Evolutionary conservation across 495 filamentous ascomycete genomes (phyloP).

Genomic region (Aspergillus kassunensis): DNA sequence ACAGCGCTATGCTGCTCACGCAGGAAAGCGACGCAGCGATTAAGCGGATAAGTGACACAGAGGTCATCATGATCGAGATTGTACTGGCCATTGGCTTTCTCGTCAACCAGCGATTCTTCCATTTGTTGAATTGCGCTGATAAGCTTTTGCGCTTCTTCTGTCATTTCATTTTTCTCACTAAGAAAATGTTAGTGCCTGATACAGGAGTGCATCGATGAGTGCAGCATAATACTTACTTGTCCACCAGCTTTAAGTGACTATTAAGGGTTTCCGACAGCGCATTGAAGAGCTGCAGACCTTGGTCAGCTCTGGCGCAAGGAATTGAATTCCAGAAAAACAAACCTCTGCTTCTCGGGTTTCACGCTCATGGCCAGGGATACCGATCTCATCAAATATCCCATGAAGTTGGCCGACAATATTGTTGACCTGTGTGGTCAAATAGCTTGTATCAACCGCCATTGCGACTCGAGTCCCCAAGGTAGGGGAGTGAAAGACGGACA

Average conservation of each 20-base stretch:
- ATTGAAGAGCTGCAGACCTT: constrained; percentile 63
- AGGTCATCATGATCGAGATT: constrained; percentile 61
- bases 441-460: constrained; percentile 88
- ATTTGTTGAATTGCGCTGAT: constrained; percentile 86
- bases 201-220: background rate
- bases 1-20: constrained; percentile 82
- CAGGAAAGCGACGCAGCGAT: constrained; percentile 67
- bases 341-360: constrained; percentile 85
- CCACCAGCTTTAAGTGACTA: constrained; percentile 74
- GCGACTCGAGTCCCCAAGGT: constrained; percentile 16
- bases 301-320: background rate
- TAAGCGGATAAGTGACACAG: constrained; percentile 74
- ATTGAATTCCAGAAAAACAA: constrained; percentile 19
- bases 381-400: constrained; percentile 93
- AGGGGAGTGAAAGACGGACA: constrained; percentile 17
- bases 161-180: constrained; percentile 82
- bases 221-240: constrained; percentile 46
- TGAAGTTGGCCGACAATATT: constrained; percentile 88
- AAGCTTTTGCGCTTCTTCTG: constrained; percentile 80
- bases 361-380: constrained; percentile 83
- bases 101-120: constrained; percentile 82
- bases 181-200: constrained; percentile 6
- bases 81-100: constrained; percentile 58
- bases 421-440: constrained; percentile 88
- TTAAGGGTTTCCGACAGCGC: constrained; percentile 84